Base-by-base conservation (phyloP, 768 basidiomycete genomes). In the Suillus cothurnatus region DNA sequence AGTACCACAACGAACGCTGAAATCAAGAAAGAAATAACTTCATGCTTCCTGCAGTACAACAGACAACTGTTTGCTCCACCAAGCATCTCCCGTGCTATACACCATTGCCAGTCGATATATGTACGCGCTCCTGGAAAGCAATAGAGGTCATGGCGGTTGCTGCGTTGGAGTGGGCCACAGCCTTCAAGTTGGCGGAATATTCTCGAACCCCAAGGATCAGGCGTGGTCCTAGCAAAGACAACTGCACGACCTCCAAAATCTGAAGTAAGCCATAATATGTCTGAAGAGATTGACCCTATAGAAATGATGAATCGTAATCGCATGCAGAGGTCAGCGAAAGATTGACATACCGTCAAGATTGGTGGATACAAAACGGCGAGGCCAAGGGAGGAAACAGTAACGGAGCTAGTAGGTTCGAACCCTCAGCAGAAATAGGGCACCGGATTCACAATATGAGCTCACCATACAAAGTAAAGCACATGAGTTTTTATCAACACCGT, bases 181-280 rank as follows among this genome's bases (percentile, higher is more conserved):
- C n/a, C n/a, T n/a, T n/a, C n/a, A 45, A 21, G 21, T n/a, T 21
- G 11, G 43, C 43, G 3, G 21, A 1, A 21, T 45, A 45, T n/a
- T 45, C 43, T 8, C 43, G 21, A 45, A 45, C 9, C 0, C 43
- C 8, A 21, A 45, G 43, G 21, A 45, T n/a, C 1, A 45, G 43
- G 43, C 43, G 43, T 1, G 43, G 43, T 45, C 43, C 43, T 3
- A 21, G 8, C 21, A 45, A 21, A n/a, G 5, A 45, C 21, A n/a
- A 4, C 43, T 45, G 43, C 43, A 45, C 41, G 3, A 21, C 19
- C 19, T 0, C 5, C 0, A 9, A n/a, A 45, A 45, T 21, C 4
- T n/a, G 43, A n/a, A n/a, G 1, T 0, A 45, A 4, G 0, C 43
- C 21, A n/a, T 0, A 1, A 45, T 21, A 4, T 19, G 3, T 43